Base-by-base conservation (phyloP, 1,284 basidiomycete species). In the Neolentinus lepideus region DNA sequence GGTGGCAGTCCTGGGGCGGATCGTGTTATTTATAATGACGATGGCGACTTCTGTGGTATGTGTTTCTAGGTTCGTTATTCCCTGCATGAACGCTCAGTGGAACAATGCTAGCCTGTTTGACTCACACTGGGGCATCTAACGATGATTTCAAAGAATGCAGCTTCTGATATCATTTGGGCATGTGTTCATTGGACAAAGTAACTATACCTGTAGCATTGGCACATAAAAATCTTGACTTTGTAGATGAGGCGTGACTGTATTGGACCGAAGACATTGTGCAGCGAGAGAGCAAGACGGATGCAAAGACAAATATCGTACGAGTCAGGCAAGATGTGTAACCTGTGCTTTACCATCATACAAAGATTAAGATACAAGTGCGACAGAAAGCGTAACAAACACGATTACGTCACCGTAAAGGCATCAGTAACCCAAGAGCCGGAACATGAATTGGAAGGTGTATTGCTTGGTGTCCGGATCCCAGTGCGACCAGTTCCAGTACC, bases 401-500 rank as follows among this genome's bases (percentile, higher is more conserved):
- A 50, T 9, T 6, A 52, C 27, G 22, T 10, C 27, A 36, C 26
- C 51, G 33, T 29, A 16, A 31, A n/a, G 3, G 26, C 51, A 36
- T 31, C 51, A 84, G 70, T 81, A 84, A 56, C 74, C 68, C 60
- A 84, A 6, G 8, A 29, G 71, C 63, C 86, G 82, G 79, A 93
- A 95, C 87, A 94, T 89, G 74, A 95, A 92, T 72, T 94, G 92
- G 78, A 94, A 94, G 69, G 87, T 91, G 71, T 94, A 95, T 71
- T 96, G 93, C 73, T 96, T 96, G 51, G 94, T 94, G 68, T 98
- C 94, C 21, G 88, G 84, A 69, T 97, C 94, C 94, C 94, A 97
- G 67, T 96, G 91, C 46, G 94, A 94, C 94, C 94, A 98, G 64
- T 90, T 92, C 89, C 90, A 92, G 61, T 89, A 90, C 2, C 87